phyloP scores from a whole-genome alignment of 2,329 filamentous ascomycete genomes.

The Aureobasidium sp. region DNA sequence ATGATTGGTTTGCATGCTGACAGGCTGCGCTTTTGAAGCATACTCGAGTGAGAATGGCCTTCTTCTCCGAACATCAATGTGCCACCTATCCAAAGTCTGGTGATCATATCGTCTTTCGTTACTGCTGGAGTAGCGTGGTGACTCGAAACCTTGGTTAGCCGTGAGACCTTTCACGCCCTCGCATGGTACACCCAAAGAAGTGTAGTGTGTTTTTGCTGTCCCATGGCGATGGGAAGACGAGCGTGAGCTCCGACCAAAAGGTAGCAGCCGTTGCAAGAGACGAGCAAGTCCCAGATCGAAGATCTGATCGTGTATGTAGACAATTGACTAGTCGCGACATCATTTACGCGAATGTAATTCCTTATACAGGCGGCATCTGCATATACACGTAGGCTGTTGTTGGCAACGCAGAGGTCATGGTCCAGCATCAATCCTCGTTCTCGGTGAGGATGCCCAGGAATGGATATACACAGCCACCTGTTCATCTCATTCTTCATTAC shows the following conservation, averaged over 20 bases:
- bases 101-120: background rate
- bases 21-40: background rate
- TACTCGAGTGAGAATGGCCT: background rate
- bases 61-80: background rate
- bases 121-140: background rate
- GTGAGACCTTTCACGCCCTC: background rate
- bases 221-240: background rate
- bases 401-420: too few relatives aligned
- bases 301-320: background rate
- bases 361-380: background rate
- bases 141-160: background rate
- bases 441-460: background rate
- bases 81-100: background rate
- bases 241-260: background rate
- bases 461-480: background rate
- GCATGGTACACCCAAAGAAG: background rate
- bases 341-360: background rate
- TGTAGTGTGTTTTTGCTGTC: background rate
- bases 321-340: background rate
- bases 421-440: background rate
- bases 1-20: background rate
- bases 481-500: background rate
- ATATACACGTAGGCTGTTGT: background rate
- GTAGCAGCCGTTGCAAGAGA: background rate
- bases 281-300: background rate